Percentiles rank a stretch among this genome's conserved stretches.
phyloP scores from a whole-genome alignment of 192 early-diverging fungal genomes.

The Backusella parvicylindrica region DNA sequence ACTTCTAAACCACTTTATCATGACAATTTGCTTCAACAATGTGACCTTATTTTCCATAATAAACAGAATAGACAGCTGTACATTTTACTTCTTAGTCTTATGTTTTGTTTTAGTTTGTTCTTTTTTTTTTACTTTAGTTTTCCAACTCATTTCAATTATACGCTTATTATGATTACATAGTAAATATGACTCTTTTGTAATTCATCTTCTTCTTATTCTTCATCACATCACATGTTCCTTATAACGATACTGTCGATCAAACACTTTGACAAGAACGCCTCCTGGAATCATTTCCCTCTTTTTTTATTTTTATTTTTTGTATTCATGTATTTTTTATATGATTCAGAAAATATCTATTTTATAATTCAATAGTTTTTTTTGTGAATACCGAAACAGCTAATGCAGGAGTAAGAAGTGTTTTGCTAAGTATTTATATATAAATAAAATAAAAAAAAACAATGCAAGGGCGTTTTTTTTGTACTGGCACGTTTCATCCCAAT shows the following conservation, averaged over 20 bases:
- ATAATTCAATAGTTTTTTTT: neutral
- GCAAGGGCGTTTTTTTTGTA: neutral
- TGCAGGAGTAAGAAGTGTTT: neutral
- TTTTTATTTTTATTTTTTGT: too few species aligned
- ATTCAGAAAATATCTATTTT: neutral
- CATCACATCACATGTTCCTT: neutral
- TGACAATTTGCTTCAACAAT: neutral
- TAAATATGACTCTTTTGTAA: neutral
- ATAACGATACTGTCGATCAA: neutral
- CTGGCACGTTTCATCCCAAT: neutral
- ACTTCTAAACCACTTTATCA: neutral
- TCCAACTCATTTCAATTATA: neutral
- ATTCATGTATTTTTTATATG: neutral
- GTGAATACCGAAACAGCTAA: neutral
- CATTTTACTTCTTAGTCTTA: neutral
- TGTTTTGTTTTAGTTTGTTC: neutral
- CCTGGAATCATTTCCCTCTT: neutral
- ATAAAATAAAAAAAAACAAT: neutral
- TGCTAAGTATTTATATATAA: neutral
- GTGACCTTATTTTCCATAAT: neutral
- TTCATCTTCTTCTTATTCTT: neutral
- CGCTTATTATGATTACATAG: too few species aligned
- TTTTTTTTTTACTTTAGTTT: neutral
- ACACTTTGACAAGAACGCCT: neutral
- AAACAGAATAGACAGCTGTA: neutral